Evolutionary conservation across 257 asterid genomes (phyloP).

Genomic region (Capsicum chinense): DNA sequence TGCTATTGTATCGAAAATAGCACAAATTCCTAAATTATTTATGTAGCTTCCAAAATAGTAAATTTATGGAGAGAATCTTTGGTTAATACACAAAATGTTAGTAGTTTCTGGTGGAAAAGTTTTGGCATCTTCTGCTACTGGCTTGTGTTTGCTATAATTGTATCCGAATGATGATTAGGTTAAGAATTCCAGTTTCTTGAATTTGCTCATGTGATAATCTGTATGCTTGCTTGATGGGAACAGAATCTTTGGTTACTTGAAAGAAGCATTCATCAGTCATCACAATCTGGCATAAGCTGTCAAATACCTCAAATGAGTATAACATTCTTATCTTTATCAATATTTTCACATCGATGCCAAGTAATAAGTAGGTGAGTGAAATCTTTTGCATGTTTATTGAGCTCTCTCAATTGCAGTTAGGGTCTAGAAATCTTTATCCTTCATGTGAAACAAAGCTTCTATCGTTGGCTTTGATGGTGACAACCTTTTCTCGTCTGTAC

Average conservation of each 20-base stretch:
- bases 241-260: neutral
- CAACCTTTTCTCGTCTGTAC: neutral
- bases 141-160: neutral
- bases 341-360: neutral
- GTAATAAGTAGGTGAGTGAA: neutral
- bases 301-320: neutral
- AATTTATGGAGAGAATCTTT: neutral
- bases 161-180: neutral
- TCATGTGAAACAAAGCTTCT: neutral
- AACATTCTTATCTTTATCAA: neutral
- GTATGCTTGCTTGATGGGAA: neutral
- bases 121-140: too few relatives aligned
- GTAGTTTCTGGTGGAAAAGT: neutral
- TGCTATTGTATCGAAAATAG: neutral
- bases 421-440: slow-evolving; percentile 3
- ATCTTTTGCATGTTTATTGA: neutral
- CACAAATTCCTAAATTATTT: too few relatives aligned
- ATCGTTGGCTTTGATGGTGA: neutral
- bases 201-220: neutral
- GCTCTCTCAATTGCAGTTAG: neutral
- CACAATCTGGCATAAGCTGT: neutral
- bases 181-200: neutral
- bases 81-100: neutral
- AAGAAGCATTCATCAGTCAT: neutral
- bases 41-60: too few relatives aligned